Base-by-base conservation (phyloP, 495 filamentous ascomycete genomes). In the Friedmanniomyces simplex region DNA sequence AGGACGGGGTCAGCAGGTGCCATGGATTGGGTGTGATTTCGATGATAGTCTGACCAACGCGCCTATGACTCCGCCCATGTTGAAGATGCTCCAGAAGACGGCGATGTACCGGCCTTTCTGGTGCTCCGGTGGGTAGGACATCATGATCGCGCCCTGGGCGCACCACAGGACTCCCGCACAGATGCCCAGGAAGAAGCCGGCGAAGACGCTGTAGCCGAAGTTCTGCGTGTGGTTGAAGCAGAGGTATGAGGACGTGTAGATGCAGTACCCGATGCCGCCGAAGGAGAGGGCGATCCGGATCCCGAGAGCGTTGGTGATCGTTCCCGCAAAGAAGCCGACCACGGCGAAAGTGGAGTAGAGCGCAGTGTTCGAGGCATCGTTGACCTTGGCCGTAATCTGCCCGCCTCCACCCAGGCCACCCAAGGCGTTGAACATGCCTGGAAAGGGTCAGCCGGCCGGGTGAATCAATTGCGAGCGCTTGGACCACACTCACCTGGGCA, bases 21-120 rank as follows among this genome's bases (percentile, higher is more conserved):
- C 10, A 32, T 32, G 10, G 28, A 32, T 3, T n/a, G n/a, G n/a
- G n/a, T n/a, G n/a, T n/a, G n/a, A n/a, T n/a, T n/a, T n/a, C 28
- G 49, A 58, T 25, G 63, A 58, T 54, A 13, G 8, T 24, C 76
- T 67, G 72, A 84, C 84, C 73, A 95, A 76, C 58, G 83, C 83
- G 28, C 91, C 91, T 74, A 96, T 88, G 54, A 95, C 91, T 65
- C 82, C 91, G 59, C 91, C 91, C 32, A 89, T 69, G 70, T 97
- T 97, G 77, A 96, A 97, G 63, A 96, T 95, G 54, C 87, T 81
- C 91, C 91, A 96, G 71, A 96, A 96, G 69, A 82, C 80, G 41
- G 86, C 85, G 66, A 95, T 95, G 67, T 87, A 96, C 43, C 85
- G 81, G 41, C 91, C 91, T 74, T 96, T 96, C 48, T 82, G 75